These are phyloP conservation scores for Penicillium nordicum DNA, from an alignment of 2,329 filamentous ascomycete species.

Conservation along the genomic window DNA sequence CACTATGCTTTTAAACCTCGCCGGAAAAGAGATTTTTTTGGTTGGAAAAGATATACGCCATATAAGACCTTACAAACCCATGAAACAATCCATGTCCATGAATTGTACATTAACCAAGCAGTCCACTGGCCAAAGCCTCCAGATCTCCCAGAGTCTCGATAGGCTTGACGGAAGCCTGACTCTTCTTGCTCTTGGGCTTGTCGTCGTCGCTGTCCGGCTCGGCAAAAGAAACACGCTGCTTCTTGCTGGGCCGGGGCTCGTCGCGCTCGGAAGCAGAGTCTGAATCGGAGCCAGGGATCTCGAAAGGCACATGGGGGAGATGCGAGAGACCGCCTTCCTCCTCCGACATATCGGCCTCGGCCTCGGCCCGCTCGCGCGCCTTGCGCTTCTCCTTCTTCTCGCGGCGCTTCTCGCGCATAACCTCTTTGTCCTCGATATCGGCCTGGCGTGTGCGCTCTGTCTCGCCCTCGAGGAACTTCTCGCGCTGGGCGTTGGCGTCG, in stretches of 20 bases:
- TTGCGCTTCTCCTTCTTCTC: conserved; percentile 49
- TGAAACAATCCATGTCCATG: conserved; percentile 3
- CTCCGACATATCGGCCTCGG: conserved; percentile 30
- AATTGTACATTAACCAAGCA: conserved; percentile 33
- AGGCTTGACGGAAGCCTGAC: conserved; percentile 21
- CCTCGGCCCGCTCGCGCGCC: conserved; percentile 38
- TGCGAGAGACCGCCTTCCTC: conserved; percentile 22
- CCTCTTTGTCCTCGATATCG: conserved; percentile 77
- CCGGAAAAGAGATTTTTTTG: background rate
- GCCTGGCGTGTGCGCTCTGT: conserved; percentile 66
- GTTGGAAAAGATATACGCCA: conserved; percentile 11
- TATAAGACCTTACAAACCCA: conserved; percentile 13
- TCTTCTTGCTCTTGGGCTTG: conserved; percentile 22
- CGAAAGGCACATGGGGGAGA: conserved; percentile 22
- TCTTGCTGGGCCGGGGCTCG: conserved; percentile 37
- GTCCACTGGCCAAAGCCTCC: conserved; percentile 46
- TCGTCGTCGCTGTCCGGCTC: conserved; percentile 27
- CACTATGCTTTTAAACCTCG: conserved; percentile 23
- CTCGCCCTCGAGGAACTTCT: conserved; percentile 75
- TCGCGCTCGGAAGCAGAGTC: conserved; percentile 25
- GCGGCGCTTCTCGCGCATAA: conserved; percentile 68
- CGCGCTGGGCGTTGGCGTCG: conserved; percentile 69
- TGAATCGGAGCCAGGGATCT: conserved; percentile 16
- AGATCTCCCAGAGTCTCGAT: conserved; percentile 48
- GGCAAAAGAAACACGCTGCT: conserved; percentile 40